Evolutionary conservation across 2,329 filamentous ascomycete species (phyloP).

Genomic region (Cytospora chrysosperma): DNA sequence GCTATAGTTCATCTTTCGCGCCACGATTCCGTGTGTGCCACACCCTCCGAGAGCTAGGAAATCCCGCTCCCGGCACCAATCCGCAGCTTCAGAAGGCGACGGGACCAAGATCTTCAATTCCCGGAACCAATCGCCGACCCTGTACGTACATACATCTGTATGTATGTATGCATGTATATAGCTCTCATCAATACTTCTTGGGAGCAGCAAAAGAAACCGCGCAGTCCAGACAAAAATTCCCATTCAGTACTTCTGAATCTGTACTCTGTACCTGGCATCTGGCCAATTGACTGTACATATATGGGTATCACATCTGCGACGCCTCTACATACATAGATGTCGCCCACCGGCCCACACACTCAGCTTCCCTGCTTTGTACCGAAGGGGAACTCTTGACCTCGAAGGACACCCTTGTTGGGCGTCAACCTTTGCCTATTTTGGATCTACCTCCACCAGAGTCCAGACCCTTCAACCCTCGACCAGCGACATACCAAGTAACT

Average conservation of each 20-base stretch:
- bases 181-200: not conserved
- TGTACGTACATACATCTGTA: not conserved
- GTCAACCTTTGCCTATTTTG: slow-evolving; percentile 17
- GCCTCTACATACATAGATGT: slow-evolving; percentile 16
- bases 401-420: slow-evolving; percentile 12
- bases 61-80: slow-evolving; percentile 12
- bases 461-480: slow-evolving; percentile 13
- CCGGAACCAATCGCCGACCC: slow-evolving; percentile 14
- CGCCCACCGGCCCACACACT: slow-evolving; percentile 18
- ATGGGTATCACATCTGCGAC: slow-evolving; percentile 15
- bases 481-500: slow-evolving; percentile 11
- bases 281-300: slow-evolving; percentile 23
- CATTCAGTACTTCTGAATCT: not conserved
- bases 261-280: slow-evolving; percentile 10
- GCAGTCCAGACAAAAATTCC: slow-evolving; percentile 4
- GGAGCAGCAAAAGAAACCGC: not conserved
- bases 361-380: slow-evolving; percentile 20
- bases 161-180: no score
- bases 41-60: not conserved
- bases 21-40: slow-evolving; percentile 3
- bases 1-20: slow-evolving; percentile 1
- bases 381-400: slow-evolving; percentile 14
- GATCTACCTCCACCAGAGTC: slow-evolving; percentile 17
- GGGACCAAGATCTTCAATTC: slow-evolving; percentile 7
- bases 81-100: slow-evolving; percentile 14